Evolutionary conservation across 148 eudicot genomes (phyloP).

Genomic region (Arbutus unedo): DNA sequence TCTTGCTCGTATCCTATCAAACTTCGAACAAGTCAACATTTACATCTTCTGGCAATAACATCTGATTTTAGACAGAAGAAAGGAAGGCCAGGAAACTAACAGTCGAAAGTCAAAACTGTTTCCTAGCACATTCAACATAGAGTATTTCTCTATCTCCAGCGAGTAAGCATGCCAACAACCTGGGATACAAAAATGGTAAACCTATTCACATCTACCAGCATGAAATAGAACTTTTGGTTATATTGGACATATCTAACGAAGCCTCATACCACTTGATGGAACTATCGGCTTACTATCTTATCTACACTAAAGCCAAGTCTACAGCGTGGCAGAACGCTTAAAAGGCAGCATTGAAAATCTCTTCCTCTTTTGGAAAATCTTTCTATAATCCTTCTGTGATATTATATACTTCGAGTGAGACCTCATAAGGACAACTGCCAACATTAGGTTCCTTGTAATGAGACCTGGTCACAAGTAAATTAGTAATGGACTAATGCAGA

Average conservation of each 20-base stretch:
- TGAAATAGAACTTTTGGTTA: background rate
- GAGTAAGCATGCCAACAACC: background rate
- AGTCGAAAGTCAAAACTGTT: background rate
- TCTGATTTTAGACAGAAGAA: background rate
- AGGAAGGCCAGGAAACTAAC: background rate
- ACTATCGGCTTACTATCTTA: background rate
- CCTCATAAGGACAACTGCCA: too few relatives aligned
- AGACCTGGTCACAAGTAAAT: too few relatives aligned
- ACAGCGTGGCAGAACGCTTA: background rate
- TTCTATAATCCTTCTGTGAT: background rate
- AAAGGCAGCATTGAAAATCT: background rate
- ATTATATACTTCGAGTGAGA: too few relatives aligned
- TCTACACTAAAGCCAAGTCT: background rate
- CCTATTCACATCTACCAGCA: background rate
- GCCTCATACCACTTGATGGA: background rate
- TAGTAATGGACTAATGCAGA: too few relatives aligned
- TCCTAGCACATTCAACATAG: background rate
- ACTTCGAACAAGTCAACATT: background rate
- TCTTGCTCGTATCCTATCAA: slow-evolving; percentile 70
- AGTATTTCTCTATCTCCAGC: background rate
- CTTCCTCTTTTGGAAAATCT: background rate
- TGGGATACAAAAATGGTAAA: background rate
- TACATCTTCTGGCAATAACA: background rate
- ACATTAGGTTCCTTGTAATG: too few relatives aligned
- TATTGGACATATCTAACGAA: background rate